phyloP scores from a whole-genome alignment of 2,329 filamentous ascomycete species.

The Fusarium pilosicola region DNA sequence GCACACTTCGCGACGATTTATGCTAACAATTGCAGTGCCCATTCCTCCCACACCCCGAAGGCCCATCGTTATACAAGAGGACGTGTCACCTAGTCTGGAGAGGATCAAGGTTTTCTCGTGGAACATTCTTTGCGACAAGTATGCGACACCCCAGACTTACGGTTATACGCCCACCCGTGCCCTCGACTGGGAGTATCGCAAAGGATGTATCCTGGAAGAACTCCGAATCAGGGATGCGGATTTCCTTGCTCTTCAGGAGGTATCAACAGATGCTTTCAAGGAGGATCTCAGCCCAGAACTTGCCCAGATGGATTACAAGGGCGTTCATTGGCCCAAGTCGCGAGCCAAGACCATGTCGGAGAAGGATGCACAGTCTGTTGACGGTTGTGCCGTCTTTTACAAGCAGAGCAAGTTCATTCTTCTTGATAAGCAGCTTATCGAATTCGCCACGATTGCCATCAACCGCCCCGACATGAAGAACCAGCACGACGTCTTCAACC shows the following conservation, averaged over 20 bases:
- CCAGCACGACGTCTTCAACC: slow-evolving; percentile 97
- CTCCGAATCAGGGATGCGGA: slow-evolving; percentile 83
- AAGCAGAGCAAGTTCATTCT: slow-evolving; percentile 94
- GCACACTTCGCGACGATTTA: background rate
- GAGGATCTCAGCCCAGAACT: slow-evolving; percentile 90
- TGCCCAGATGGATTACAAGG: slow-evolving; percentile 89
- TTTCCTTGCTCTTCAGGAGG: slow-evolving; percentile 92
- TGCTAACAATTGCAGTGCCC: slow-evolving; percentile 67
- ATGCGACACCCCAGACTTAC: slow-evolving; percentile 85
- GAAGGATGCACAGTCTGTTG: slow-evolving; percentile 87
- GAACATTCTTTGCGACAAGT: slow-evolving; percentile 96
- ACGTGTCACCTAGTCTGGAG: slow-evolving; percentile 68
- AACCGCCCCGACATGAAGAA: slow-evolving; percentile 97
- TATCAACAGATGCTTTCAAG: slow-evolving; percentile 91
- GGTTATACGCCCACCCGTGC: slow-evolving; percentile 88
- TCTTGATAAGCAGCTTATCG: slow-evolving; percentile 92
- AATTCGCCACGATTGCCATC: slow-evolving; percentile 91
- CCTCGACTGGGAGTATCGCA: slow-evolving; percentile 87
- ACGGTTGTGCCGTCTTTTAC: slow-evolving; percentile 97
- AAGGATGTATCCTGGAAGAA: slow-evolving; percentile 84
- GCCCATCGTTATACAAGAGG: slow-evolving; percentile 80
- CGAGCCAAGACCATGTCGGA: slow-evolving; percentile 92
- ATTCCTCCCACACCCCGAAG: slow-evolving; percentile 80
- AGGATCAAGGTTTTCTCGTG: slow-evolving; percentile 89
- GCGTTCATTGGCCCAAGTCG: slow-evolving; percentile 90